Percentiles rank a stretch among this genome's conserved stretches.
phyloP scores from a whole-genome alignment of 345 rosid genomes.

The Arabidopsis arenosa region DNA sequence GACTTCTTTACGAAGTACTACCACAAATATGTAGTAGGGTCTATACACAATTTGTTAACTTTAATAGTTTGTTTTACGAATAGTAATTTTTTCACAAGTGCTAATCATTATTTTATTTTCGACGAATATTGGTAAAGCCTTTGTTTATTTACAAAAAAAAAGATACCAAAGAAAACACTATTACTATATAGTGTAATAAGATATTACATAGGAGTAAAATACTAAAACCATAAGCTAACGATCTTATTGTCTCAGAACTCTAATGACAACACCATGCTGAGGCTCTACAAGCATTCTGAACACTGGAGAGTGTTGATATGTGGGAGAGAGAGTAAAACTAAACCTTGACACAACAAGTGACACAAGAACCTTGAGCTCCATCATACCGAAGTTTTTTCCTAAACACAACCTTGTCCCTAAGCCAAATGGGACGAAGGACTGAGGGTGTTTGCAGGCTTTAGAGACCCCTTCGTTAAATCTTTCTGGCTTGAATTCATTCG shows the following conservation, averaged over 20 bases:
- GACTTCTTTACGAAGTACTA: no score
- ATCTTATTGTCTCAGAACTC: constrained; percentile 24
- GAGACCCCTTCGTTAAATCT: constrained; percentile 72
- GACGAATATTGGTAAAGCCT: neutral
- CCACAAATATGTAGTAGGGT: neutral
- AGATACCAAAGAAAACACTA: neutral
- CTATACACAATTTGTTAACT: neutral
- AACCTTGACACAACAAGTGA: constrained; percentile 71
- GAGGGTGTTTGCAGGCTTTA: constrained; percentile 73
- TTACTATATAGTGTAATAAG: constrained; percentile 11
- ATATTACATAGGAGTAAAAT: constrained; percentile 16
- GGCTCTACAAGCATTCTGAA: constrained; percentile 78
- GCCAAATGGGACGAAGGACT: constrained; percentile 74
- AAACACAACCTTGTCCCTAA: constrained; percentile 77
- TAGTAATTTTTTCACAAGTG: neutral
- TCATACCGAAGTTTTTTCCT: constrained; percentile 76
- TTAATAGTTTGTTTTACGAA: neutral
- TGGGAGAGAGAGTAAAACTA: constrained; percentile 63
- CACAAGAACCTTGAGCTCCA: constrained; percentile 64
- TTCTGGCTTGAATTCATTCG: constrained; percentile 72
- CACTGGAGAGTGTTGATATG: constrained; percentile 69
- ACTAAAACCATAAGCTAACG: constrained; percentile 7
- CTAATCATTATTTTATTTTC: neutral
- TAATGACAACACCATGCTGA: constrained; percentile 64
- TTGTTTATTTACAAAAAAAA: neutral